phyloP scores from a whole-genome alignment of 345 rosid genomes.

The Linum tenue region DNA sequence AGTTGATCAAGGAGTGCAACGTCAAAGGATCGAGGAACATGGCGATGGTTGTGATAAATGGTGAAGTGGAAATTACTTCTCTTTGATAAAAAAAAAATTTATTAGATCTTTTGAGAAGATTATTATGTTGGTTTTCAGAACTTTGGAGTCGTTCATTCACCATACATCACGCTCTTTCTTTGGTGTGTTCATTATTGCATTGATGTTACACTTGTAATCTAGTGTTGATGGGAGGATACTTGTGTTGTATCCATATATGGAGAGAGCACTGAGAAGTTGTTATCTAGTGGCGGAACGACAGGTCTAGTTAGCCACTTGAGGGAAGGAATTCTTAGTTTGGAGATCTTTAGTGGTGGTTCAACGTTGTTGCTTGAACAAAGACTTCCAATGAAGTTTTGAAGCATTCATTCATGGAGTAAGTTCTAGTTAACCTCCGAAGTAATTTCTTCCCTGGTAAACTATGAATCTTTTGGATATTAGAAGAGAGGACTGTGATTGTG shows the following conservation, averaged over 20 bases:
- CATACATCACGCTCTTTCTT: constrained; percentile 31
- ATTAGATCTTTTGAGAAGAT: constrained; percentile 10
- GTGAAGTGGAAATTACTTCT: constrained; percentile 58
- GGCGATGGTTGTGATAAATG: constrained; percentile 54
- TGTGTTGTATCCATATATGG: constrained; percentile 39
- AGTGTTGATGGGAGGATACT: constrained; percentile 13
- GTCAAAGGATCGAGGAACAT: constrained; percentile 42
- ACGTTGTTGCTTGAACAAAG: constrained; percentile 61
- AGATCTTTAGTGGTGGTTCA: constrained; percentile 48
- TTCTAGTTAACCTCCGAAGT: constrained; percentile 91
- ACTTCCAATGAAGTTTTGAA: constrained; percentile 86
- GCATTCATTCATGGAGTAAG: constrained; percentile 70
- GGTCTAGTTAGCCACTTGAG: constrained; percentile 39
- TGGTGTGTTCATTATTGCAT: not conserved
- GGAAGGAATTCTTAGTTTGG: constrained; percentile 35
- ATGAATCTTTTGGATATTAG: not conserved
- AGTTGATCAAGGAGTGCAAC: constrained; percentile 35
- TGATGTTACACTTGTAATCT: not conserved
- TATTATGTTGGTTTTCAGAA: constrained; percentile 46
- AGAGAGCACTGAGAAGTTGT: constrained; percentile 57
- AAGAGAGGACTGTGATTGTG: not conserved
- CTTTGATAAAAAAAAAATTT: constrained; percentile 49
- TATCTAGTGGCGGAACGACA: constrained; percentile 42
- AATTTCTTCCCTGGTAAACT: constrained; percentile 19
- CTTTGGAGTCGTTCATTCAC: constrained; percentile 44